A percentile compares a stretch with the other conserved stretches of the same genome.
These are phyloP conservation scores for Entomophthora muscae DNA, from an alignment of 371 early-diverging fungal species.

Conservation along the genomic window DNA sequence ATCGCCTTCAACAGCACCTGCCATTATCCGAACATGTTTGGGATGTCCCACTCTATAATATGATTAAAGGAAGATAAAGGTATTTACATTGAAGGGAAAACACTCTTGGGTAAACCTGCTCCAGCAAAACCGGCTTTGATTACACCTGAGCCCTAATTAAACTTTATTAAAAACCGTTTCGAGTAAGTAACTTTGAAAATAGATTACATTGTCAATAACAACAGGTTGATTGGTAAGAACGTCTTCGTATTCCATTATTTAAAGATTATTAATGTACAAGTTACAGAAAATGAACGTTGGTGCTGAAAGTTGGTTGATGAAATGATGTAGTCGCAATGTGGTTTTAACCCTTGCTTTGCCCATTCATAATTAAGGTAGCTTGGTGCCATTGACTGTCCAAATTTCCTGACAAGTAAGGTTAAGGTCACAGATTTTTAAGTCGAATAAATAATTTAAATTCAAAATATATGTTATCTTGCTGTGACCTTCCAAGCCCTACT, in stretches of 20 bases:
- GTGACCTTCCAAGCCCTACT: no score
- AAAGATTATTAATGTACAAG: neutral
- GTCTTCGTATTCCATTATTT: conserved; percentile 47
- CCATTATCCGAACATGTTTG: conserved; percentile 88
- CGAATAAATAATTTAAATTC: no score
- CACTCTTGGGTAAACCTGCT: conserved; percentile 83
- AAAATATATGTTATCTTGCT: no score
- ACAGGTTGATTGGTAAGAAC: conserved; percentile 86
- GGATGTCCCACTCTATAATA: conserved; percentile 79
- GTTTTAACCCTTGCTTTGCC: no score
- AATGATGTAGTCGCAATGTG: no score
- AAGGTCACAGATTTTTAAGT: no score
- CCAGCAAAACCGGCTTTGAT: conserved; percentile 97
- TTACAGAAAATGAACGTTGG: neutral
- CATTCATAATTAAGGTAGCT: no score
- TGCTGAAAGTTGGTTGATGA: no score
- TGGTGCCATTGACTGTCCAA: no score
- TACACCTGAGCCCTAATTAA: conserved; percentile 77
- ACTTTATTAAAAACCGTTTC: neutral
- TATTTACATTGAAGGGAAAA: conserved; percentile 70
- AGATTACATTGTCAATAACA: conserved; percentile 54
- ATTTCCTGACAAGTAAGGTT: no score
- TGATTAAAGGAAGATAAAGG: neutral
- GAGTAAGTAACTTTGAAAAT: no score
- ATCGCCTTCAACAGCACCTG: conserved; percentile 91